phyloP scores from a whole-genome alignment of 352 stramenopile species.

The Phytophthora aleatoria region DNA sequence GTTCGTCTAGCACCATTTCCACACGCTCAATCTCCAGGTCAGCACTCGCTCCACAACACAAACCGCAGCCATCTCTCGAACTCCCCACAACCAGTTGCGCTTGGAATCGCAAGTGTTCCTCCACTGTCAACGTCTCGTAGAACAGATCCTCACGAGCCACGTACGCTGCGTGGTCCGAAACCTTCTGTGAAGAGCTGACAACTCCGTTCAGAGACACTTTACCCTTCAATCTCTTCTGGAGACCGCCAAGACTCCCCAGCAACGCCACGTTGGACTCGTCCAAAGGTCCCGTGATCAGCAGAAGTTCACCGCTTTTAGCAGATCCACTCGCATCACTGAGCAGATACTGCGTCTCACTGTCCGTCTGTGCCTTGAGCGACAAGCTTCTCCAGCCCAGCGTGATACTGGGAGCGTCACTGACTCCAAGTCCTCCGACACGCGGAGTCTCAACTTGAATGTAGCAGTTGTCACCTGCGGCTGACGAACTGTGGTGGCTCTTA shows the following conservation, averaged over 20 bases:
- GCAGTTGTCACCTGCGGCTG: constrained; percentile 24
- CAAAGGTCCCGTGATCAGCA: constrained; percentile 40
- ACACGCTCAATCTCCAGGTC: constrained; percentile 28
- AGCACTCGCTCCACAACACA: constrained; percentile 17
- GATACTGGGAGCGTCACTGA: constrained; percentile 23
- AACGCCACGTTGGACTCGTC: constrained; percentile 30
- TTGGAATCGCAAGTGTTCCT: constrained; percentile 43
- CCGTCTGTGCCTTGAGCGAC: constrained; percentile 20
- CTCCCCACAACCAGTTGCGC: constrained; percentile 24
- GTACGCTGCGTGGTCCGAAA: constrained; percentile 18
- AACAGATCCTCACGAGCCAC: constrained; percentile 34
- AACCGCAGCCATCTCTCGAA: constrained; percentile 12
- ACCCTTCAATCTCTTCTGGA: constrained; percentile 25
- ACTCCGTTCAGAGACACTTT: constrained; percentile 37
- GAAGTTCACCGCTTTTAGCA: constrained; percentile 30
- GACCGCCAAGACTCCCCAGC: constrained; percentile 31
- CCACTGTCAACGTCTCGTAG: constrained; percentile 43
- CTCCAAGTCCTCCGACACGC: constrained; percentile 10
- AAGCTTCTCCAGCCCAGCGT: constrained; percentile 41
- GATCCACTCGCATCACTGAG: constrained; percentile 39
- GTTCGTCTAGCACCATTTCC: constrained; percentile 36
- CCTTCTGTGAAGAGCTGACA: constrained; percentile 1
- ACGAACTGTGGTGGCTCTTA: constrained; percentile 19
- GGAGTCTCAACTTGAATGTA: constrained; percentile 48
- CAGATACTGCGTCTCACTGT: constrained; percentile 10